Base-by-base conservation (phyloP, 805 yeast species). In the Ogataea corticis region DNA sequence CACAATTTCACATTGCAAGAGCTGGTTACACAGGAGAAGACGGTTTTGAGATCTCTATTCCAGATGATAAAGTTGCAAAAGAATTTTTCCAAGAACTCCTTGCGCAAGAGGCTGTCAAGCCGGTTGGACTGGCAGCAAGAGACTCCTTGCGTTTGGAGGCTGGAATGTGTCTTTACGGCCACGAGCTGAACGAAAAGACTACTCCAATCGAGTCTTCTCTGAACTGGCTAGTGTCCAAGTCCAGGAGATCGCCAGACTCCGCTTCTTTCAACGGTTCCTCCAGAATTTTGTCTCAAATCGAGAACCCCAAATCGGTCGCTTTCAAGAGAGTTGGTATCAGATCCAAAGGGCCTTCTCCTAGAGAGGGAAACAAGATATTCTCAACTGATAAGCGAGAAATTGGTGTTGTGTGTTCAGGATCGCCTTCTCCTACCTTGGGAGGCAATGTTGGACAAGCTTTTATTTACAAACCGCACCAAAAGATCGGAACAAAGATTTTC, bases 21-120 rank as follows among this genome's bases (percentile, higher is more conserved):
- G 87, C 96, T 18, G 99, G 99, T 2, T 94, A 94, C 72, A 94
- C 99, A 6, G 99, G 99, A 15, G 99, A 94, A 68, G 99, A 94
- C 65, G 99, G 99, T 1, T 92, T 94, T 66, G 99, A 94, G 66
- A 78, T 92, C 47, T 83, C 95, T 7, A 83, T 91, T 49, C 85
- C 88, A 21, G 71, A 78, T 45, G 58, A 65, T 39, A 69, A 73
- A 42, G 63, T 73, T 17, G 83, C 92, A 1, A 63, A 70, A 25
- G 79, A 76, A 1, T 80, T 94, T 54, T 81, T 94, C 35, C 68
- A 76, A 47, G 71, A 77, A 6, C 67, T 89, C 41, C 66, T 87
- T 34, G 74, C 69, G 41, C 80, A 61, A 45, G 71, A 74, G 40
- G 63, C 70, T 11, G 87, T 89, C 38, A 80, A 79, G 63, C 96